These are phyloP conservation scores for Voacanga thouarsii DNA, from an alignment of 257 asterid species.

Conservation along the genomic window DNA sequence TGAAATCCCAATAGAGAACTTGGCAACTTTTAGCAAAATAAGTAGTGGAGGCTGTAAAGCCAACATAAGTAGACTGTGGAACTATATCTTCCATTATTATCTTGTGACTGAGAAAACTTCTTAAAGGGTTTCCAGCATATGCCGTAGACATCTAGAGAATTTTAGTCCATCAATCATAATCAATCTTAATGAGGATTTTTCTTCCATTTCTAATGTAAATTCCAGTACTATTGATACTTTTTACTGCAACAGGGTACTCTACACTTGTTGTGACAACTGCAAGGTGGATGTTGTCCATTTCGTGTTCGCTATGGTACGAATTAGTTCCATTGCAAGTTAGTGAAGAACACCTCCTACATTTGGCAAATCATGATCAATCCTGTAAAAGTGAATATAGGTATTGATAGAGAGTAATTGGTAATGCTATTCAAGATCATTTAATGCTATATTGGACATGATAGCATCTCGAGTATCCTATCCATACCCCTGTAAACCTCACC, in stretches of 20 bases:
- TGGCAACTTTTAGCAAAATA: constrained; percentile 46
- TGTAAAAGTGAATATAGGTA: too few relatives aligned
- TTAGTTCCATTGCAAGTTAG: constrained; percentile 58
- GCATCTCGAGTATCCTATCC: too few relatives aligned
- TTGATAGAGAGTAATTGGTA: too few relatives aligned
- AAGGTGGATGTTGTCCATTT: constrained; percentile 47
- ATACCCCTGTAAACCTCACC: too few relatives aligned
- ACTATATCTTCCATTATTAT: constrained; percentile 45
- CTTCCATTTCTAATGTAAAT: constrained; percentile 50
- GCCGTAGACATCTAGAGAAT: constrained; percentile 38
- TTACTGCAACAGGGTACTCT: constrained; percentile 45
- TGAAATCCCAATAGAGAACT: constrained; percentile 59
- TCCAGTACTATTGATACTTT: constrained; percentile 44
- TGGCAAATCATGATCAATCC: background rate
- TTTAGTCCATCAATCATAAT: constrained; percentile 54
- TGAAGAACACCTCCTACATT: constrained; percentile 40
- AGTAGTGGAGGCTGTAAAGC: constrained; percentile 62
- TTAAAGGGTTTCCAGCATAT: constrained; percentile 33
- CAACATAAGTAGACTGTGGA: constrained; percentile 46
- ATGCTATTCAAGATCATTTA: too few relatives aligned
- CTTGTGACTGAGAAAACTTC: constrained; percentile 35
- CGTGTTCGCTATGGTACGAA: constrained; percentile 54
- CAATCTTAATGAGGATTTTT: constrained; percentile 32
- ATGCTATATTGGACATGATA: too few relatives aligned
- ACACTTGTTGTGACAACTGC: constrained; percentile 53